Base-by-base conservation (phyloP, 257 asterid species). In the Capsicum chinense region DNA sequence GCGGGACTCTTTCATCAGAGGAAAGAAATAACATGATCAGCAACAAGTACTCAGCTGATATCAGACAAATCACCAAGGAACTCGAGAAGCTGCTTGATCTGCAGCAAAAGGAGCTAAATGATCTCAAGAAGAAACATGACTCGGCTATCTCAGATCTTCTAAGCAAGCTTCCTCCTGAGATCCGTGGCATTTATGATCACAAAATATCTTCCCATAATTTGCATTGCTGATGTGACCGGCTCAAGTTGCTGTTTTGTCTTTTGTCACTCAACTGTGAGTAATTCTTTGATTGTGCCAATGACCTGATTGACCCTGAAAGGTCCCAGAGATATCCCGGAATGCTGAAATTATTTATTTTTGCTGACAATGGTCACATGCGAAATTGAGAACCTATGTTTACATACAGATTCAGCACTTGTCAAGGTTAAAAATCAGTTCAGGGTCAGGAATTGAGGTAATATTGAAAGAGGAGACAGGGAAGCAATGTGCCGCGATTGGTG, bases 31-130 rank as follows among this genome's bases (percentile, higher is more conserved):
- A 47, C 57, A 47, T 66, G 56, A 73, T 86, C 33, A 64, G 84
- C 70, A 89, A 86, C 85, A 81, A 70, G 56, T 88, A 85, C 63
- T 79, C 90, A 56, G 84, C 84, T 62, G 93, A 84, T 62, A 35
- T 91, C 80, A 83, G 83, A 88, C 79, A 81, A 44, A 84, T 87
- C n/a, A 89, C 88, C 5, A 87, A 88, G 85, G 92, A 93, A 88
- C 93, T 97, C 9, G 94, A 91, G 88, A 85, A 83, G 83, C 89
- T 93, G 54, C 83, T 91, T 63, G 89, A 67, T 58, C 91, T 91
- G 84, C 99, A 97, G 89, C 85, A 80, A 82, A 91, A 84, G 84
- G 99, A 95, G 93, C 68, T 91, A 6, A 88, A 89, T 56, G 97
- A 95, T 57, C 86, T 95, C 48, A 91, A 83, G 87, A 87, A 83